A percentile compares a stretch with the other conserved stretches of the same genome.
phyloP scores from a whole-genome alignment of 768 basidiomycete species.

The Amanita pseudoporphyria region DNA sequence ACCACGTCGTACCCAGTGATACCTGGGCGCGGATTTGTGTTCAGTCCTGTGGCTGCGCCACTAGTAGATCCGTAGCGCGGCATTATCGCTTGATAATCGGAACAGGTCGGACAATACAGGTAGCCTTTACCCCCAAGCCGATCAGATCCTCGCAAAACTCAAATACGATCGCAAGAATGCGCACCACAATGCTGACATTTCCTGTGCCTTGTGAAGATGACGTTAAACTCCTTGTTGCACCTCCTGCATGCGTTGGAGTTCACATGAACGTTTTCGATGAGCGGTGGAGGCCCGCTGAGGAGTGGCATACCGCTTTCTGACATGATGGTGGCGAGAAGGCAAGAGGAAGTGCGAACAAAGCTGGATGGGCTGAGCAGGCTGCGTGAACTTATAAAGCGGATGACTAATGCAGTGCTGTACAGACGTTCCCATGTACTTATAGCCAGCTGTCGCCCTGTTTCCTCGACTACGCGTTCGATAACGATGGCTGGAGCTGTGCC shows the following conservation, averaged over 20 bases:
- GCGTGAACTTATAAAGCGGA: background rate
- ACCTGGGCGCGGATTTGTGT: too few species aligned
- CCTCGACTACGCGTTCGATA: too few species aligned
- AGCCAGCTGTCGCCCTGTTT: too few species aligned
- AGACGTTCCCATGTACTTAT: too few species aligned
- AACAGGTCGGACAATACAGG: constrained; percentile 62
- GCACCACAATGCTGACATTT: constrained; percentile 71
- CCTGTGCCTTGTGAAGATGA: constrained; percentile 53
- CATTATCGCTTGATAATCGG: constrained; percentile 71
- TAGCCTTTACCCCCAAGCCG: constrained; percentile 39
- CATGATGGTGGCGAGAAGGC: background rate
- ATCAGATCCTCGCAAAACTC: background rate
- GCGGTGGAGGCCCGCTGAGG: constrained; percentile 56
- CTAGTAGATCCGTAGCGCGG: constrained; percentile 37
- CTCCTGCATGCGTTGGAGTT: constrained; percentile 42
- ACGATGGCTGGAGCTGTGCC: too few species aligned
- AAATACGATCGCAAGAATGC: constrained; percentile 12
- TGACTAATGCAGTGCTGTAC: too few species aligned
- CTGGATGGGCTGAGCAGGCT: too few species aligned
- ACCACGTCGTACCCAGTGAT: constrained; percentile 52
- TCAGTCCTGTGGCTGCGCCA: background rate
- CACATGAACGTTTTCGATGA: constrained; percentile 19
- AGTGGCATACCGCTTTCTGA: constrained; percentile 45
- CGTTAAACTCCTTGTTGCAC: constrained; percentile 65
- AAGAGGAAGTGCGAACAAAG: background rate